These are phyloP conservation scores for Aspergillus floridensis DNA, from an alignment of 2,329 filamentous ascomycete genomes.

Conservation along the genomic window DNA sequence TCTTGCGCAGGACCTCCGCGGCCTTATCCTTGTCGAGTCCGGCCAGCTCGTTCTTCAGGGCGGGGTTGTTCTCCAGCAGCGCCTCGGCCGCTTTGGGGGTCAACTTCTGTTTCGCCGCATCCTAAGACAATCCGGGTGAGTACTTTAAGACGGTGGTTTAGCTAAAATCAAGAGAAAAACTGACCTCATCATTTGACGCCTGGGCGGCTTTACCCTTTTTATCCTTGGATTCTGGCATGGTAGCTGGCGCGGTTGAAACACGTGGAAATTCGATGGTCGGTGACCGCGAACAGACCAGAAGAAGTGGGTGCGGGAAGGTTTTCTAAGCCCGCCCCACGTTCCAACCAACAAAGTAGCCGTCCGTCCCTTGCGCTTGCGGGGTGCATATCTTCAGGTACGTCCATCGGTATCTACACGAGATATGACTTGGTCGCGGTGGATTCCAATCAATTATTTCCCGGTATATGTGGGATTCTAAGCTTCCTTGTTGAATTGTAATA, in stretches of 20 bases:
- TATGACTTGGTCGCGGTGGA: background rate
- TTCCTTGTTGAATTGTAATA: constrained; percentile 2
- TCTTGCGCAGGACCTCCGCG: constrained; percentile 50
- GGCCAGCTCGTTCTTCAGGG: constrained; percentile 71
- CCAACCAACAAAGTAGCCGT: constrained; percentile 8
- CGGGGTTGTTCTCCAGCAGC: constrained; percentile 52
- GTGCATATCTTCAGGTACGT: background rate
- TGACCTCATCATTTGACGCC: constrained; percentile 17
- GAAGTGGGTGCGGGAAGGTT: constrained; percentile 21
- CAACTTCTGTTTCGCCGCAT: constrained; percentile 31
- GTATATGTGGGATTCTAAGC: background rate
- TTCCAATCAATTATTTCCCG: background rate
- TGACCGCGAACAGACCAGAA: background rate
- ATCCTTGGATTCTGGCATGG: constrained; percentile 37
- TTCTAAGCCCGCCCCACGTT: constrained; percentile 30
- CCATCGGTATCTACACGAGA: background rate
- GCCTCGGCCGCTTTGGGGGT: constrained; percentile 38
- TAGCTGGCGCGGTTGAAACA: constrained; percentile 11
- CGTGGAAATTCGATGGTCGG: constrained; percentile 11
- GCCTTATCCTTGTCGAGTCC: constrained; percentile 63
- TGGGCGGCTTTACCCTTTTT: constrained; percentile 34
- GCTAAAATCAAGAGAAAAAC: background rate
- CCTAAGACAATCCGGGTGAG: constrained; percentile 11
- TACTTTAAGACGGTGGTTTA: background rate
- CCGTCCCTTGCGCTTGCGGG: constrained; percentile 1